A percentile compares a stretch with the other conserved stretches of the same genome.
These are phyloP conservation scores for Microglena sp. DNA, from an alignment of 139 green algal species.

Conservation along the genomic window DNA sequence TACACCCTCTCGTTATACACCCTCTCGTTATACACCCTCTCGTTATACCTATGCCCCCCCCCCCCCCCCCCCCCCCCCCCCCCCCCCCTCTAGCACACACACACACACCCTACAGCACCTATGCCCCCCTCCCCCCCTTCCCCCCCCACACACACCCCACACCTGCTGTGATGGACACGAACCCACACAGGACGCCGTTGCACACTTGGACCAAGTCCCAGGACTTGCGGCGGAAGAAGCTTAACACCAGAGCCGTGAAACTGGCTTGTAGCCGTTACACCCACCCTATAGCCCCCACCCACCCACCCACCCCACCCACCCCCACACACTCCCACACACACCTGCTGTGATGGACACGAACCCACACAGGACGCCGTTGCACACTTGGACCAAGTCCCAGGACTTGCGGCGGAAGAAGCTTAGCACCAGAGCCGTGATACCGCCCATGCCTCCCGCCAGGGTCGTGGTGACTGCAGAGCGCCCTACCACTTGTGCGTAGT, in stretches of 20 bases:
- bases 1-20: no score
- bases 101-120: no score
- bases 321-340: neutral
- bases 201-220: constrained; percentile 69
- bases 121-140: no score
- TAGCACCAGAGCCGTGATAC: constrained; percentile 52
- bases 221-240: constrained; percentile 14
- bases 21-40: no score
- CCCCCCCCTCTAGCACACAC: no score
- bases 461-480: constrained; percentile 78
- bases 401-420: constrained; percentile 27
- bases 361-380: constrained; percentile 43
- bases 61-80: no score
- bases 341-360: constrained; percentile 59
- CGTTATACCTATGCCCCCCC: no score
- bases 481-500: constrained; percentile 6
- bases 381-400: constrained; percentile 65
- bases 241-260: neutral
- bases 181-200: constrained; percentile 54
- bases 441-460: constrained; percentile 47
- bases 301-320: neutral
- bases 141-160: no score
- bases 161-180: constrained; percentile 60
- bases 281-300: constrained; percentile 36
- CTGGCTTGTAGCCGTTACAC: neutral